Evolutionary conservation across 2,329 filamentous ascomycete species (phyloP).

Genomic region (Colletotrichum lupini): DNA sequence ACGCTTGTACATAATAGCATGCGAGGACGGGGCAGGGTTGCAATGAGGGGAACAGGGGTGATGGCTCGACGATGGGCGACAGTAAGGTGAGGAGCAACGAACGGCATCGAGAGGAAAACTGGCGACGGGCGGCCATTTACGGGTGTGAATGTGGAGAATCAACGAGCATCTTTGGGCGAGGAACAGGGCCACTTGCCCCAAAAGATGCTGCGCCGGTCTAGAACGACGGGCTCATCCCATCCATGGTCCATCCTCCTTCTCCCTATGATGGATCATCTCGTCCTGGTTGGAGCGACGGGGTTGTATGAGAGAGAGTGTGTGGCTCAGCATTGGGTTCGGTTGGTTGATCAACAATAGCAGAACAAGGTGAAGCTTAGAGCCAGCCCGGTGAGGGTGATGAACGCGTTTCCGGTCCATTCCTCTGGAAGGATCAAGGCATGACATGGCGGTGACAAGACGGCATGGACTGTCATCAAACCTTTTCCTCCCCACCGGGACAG

Average conservation of each 20-base stretch:
- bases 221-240: slow-evolving; percentile 14
- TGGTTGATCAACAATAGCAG: neutral
- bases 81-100: slow-evolving; percentile 27
- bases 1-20: slow-evolving; percentile 33
- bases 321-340: neutral
- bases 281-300: slow-evolving; percentile 1
- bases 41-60: slow-evolving; percentile 34
- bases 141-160: slow-evolving; percentile 25
- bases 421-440: neutral
- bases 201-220: slow-evolving; percentile 21
- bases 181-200: slow-evolving; percentile 29
- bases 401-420: neutral
- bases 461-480: slow-evolving; percentile 21
- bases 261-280: slow-evolving; percentile 16
- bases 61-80: slow-evolving; percentile 17
- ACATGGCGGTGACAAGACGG: slow-evolving; percentile 27
- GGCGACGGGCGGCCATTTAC: slow-evolving; percentile 34
- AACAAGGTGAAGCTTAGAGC: neutral
- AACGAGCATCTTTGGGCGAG: slow-evolving; percentile 13
- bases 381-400: neutral
- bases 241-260: neutral
- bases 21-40: slow-evolving; percentile 31
- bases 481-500: slow-evolving; percentile 18
- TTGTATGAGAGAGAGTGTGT: neutral
- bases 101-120: slow-evolving; percentile 25